Base-by-base conservation (phyloP, 176 grass and related monocot species). In the Puya raimondii region DNA sequence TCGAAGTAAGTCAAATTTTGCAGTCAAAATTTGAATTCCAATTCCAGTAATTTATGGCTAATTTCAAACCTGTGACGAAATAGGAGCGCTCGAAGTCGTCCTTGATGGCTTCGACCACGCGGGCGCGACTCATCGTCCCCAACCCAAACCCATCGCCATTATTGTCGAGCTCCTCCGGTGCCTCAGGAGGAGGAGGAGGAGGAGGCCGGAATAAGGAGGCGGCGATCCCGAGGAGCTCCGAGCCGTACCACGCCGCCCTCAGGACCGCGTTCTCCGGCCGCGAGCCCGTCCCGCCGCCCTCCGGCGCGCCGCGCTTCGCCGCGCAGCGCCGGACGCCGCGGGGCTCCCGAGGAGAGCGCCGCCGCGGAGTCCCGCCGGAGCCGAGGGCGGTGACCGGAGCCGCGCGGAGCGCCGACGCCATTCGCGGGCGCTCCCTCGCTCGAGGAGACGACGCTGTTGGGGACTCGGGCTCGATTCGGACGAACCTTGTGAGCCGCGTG, bases 221-320 rank as follows among this genome's bases (percentile, higher is more conserved):
- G 25, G 86, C 92, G 76, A 96, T 69, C 72, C 92, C 88, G 15
- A 97, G 94, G 17, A 87, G 69, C 77, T 97, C 89, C 47, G 94
- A 97, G 48, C 89, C 86, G 79, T 97, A 97, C 94, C 86, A 97
- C 4, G 86, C 86, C 50, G 68, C 73, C 82, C 76, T 90, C 25
- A 97, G 89, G 71, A 97, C 84, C 1, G 72, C 86, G 71, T 88
- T 88, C 53, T 97, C 86, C 26, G 84, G 85, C 64, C 72, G 17
- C 49, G 93, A 80, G 50, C 79, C 72, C 33, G 52, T 48, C 13
- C 81, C 73, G 53, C 51, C 70, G 12, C 64, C 67, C 23, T 29
- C 77, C 20, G 67, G 47, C 47, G 64, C 72, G 2, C 78, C 56
- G 11, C 71, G 74, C 69, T 88, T 91, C 80, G 59, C 74, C 3